Evolutionary conservation across 345 rosid genomes (phyloP).

Genomic region (Acer yangbiense): DNA sequence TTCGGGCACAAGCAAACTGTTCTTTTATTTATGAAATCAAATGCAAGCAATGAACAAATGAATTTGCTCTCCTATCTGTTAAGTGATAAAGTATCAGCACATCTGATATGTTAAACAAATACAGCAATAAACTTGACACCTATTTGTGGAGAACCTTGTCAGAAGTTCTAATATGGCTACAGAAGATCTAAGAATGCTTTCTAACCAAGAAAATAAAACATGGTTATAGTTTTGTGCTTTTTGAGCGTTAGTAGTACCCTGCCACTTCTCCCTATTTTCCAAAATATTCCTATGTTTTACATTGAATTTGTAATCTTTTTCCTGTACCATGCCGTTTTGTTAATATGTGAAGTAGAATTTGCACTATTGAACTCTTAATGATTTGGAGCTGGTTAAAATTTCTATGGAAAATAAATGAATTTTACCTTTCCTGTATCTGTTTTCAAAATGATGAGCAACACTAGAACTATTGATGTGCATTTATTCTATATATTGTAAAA

Average conservation of each 20-base stretch:
- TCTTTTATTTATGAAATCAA: neutral
- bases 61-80: neutral
- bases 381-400: neutral
- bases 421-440: neutral
- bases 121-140: neutral
- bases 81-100: neutral
- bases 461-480: no score
- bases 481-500: neutral
- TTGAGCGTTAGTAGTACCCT: neutral
- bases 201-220: neutral
- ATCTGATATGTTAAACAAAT: neutral
- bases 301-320: neutral
- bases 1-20: neutral
- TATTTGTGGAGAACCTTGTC: neutral
- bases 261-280: neutral
- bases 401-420: neutral
- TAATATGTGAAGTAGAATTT: neutral
- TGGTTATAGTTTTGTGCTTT: neutral
- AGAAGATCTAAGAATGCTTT: conserved; percentile 5
- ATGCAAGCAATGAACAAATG: neutral
- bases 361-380: neutral
- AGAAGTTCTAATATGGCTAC: neutral
- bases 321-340: neutral
- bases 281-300: neutral
- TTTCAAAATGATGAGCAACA: neutral